Percentiles rank a stretch among this genome's conserved stretches.
Conservation (phyloP, 495 filamentous ascomycete species). For the Penicillium riverlandense region DNA sequence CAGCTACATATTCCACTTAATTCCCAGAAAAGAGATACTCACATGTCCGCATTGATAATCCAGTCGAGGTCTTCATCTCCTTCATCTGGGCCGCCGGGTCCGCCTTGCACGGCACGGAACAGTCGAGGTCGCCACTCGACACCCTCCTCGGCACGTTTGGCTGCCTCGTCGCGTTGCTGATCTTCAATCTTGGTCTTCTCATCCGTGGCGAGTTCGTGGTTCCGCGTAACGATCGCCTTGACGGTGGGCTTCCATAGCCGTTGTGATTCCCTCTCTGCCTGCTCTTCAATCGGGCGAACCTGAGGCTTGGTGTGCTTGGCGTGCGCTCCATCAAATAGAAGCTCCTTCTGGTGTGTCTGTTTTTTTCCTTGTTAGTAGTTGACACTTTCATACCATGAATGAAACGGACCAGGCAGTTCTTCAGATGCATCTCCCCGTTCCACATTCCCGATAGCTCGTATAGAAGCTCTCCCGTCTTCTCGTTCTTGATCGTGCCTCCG, state of each 20-base stretch:
- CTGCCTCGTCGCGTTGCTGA: constrained; percentile 80
- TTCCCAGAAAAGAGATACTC: constrained; percentile 20
- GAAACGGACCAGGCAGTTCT: constrained; percentile 39
- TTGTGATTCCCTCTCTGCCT: constrained; percentile 86
- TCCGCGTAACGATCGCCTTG: constrained; percentile 68
- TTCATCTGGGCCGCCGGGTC: constrained; percentile 66
- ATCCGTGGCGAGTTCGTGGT: constrained; percentile 86
- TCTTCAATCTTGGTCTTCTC: constrained; percentile 96
- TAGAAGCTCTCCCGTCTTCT: constrained; percentile 72
- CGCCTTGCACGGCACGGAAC: constrained; percentile 69
- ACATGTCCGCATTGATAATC: constrained; percentile 90
- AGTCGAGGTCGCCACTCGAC: constrained; percentile 85
- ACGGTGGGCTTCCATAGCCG: constrained; percentile 76
- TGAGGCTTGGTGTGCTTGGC: constrained; percentile 67
- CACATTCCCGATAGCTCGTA: constrained; percentile 90
- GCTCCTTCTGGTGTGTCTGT: constrained; percentile 78
- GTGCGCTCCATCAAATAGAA: constrained; percentile 80
- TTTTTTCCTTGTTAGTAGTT: constrained; percentile 3
- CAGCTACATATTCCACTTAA: no score
- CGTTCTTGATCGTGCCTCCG: constrained; percentile 85
- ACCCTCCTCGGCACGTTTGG: constrained; percentile 69
- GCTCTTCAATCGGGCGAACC: constrained; percentile 75
- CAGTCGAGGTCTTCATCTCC: constrained; percentile 88
- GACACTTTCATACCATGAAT: neutral
- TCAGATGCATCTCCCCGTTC: constrained; percentile 90